Evolutionary conservation across 164 flowering plant species (phyloP), one percentile per base, ranked within the genome.

Genomic region (Nelumbo lutea): DNA sequence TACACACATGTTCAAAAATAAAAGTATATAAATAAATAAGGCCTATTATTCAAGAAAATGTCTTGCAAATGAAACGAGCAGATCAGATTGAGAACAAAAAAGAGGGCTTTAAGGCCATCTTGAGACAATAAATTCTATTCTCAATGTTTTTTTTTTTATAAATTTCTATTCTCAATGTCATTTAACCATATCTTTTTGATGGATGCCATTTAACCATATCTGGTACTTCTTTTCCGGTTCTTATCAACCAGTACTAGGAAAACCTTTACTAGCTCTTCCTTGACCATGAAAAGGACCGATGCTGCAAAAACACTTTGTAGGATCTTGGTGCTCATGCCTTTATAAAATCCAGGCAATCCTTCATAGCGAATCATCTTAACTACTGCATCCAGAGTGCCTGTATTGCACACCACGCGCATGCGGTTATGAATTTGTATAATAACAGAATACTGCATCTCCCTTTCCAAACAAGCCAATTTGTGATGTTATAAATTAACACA

Each of bases 231-330:
- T 76, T 83, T 42, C 52, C 27, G 64, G 78, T 78, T 76, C 75
- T 81, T 83, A 15, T 75, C 66, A 59, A 78, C 77, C 48, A 83
- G 71, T 61, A 69, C 4, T 46, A 64, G 68, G 76, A 70, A 82
- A 65, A 81, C 82, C 80, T 88, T 88, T 11, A 90, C 85, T 48
- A 90, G 81, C 78, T 90, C 93, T 71, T 88, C 96, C 79, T 90
- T 90, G 13, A 87, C 67, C 96, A 84, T 84, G 83, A 90, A 90
- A 64, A 90, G 83, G 8, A 88, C 82, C 63, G 96, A 82, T 64
- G 96, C 93, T 45, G 96, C 96, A 77, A 88, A 83, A 43, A 90
- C 93, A 70, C 96, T 88, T 78, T 88, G 93, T 46, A 84, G 81
- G 41, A 90, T 90, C 79, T 90, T 88, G 51, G 96, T 90, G 79